Percentiles rank a stretch among this genome's conserved stretches.
Evolutionary conservation across 2,329 filamentous ascomycete species (phyloP).

Genomic region (Sordariomycetes sp.): DNA sequence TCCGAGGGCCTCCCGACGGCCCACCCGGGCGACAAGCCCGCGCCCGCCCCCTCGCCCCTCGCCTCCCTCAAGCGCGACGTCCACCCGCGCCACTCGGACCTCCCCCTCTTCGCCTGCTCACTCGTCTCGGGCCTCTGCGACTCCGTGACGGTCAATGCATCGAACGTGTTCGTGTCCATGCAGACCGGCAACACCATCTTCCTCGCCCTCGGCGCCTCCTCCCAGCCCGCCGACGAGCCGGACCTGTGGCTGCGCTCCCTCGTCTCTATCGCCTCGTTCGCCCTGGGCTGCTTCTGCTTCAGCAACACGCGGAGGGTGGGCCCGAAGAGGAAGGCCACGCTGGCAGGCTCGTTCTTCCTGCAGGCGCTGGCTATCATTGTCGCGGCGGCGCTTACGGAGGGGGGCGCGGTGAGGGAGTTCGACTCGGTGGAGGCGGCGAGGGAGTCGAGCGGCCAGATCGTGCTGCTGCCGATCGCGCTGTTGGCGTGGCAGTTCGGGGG

Average conservation of each 20-base stretch:
- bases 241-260: conserved; percentile 37
- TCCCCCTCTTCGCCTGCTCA: conserved; percentile 25
- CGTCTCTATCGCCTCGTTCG: conserved; percentile 41
- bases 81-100: conserved; percentile 12
- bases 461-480: conserved; percentile 31
- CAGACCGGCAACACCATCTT: conserved; percentile 41
- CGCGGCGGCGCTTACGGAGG: conserved; percentile 40
- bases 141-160: conserved; percentile 27
- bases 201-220: conserved; percentile 45
- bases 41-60: background rate
- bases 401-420: conserved; percentile 28
- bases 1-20: background rate
- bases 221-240: conserved; percentile 36
- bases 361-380: conserved; percentile 40
- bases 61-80: background rate
- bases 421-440: background rate
- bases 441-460: conserved; percentile 17
- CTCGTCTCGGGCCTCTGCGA: conserved; percentile 27
- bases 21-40: background rate
- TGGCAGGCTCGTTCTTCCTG: conserved; percentile 36
- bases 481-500: conserved; percentile 43
- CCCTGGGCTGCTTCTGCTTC: conserved; percentile 39
- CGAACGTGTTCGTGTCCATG: conserved; percentile 27
- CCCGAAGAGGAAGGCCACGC: conserved; percentile 26
- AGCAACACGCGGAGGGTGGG: conserved; percentile 21